Evolutionary conservation across 805 yeast species (phyloP).

Genomic region (Schwanniomyces vanrijiae): DNA sequence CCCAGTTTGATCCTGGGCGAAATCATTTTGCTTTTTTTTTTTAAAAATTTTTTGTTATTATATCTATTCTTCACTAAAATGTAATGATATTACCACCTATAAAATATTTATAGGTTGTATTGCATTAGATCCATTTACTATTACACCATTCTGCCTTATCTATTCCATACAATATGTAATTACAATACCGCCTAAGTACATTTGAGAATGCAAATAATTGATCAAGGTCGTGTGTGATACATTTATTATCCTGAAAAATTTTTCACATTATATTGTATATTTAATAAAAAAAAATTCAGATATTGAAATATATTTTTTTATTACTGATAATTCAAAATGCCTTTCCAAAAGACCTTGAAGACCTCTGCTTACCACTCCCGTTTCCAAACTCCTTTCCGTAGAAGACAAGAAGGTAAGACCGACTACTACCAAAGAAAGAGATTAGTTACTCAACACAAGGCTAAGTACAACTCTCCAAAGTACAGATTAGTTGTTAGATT

Average conservation of each 20-base stretch:
- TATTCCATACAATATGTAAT: not conserved
- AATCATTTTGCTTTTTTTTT: too few relatives aligned
- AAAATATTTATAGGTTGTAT: too few relatives aligned
- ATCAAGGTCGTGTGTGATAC: not conserved
- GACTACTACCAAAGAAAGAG: constrained; percentile 99
- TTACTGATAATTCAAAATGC: constrained; percentile 53
- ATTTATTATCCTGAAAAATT: not conserved
- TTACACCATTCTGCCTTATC: too few relatives aligned
- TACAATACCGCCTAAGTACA: not conserved
- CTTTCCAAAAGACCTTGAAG: constrained; percentile 71
- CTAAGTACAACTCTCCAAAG: constrained; percentile 99
- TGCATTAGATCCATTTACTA: too few relatives aligned
- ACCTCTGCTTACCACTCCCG: constrained; percentile 96
- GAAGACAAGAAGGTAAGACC: constrained; percentile 99
- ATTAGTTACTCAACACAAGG: constrained; percentile 99
- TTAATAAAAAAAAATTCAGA: not conserved
- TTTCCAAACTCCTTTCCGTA: constrained; percentile 99
- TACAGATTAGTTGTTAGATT: constrained; percentile 99
- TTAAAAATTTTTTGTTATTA: constrained; percentile 17
- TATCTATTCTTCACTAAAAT: too few relatives aligned
- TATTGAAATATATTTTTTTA: not conserved
- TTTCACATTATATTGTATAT: not conserved
- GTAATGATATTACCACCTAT: too few relatives aligned
- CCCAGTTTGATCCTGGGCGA: constrained; percentile 99
- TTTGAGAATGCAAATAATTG: not conserved